These are phyloP conservation scores for Mycena latifolia DNA, from an alignment of 768 basidiomycete genomes.

Conservation along the genomic window DNA sequence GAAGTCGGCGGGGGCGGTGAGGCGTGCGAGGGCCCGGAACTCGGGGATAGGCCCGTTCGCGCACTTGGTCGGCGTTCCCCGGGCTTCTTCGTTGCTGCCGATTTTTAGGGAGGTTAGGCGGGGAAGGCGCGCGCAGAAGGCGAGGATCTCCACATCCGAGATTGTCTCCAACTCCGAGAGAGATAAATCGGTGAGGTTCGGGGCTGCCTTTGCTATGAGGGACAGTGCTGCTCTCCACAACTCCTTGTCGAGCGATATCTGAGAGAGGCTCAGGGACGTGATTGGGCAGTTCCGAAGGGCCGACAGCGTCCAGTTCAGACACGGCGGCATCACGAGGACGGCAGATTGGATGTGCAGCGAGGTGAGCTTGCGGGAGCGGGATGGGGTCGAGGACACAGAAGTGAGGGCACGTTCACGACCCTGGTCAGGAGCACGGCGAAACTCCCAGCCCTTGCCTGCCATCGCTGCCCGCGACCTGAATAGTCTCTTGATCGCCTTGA, in stretches of 20 bases:
- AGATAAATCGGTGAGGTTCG: conserved; percentile 19
- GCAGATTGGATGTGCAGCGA: conserved; percentile 34
- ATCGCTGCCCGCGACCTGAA: not conserved
- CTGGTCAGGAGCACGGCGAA: conserved; percentile 21
- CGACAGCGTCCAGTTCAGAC: conserved; percentile 34
- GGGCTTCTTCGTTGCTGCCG: conserved; percentile 20
- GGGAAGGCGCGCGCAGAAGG: conserved; percentile 28
- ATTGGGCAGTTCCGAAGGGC: conserved; percentile 22
- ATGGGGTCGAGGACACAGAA: not conserved
- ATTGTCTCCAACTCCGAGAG: conserved; percentile 31
- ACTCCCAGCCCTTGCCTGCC: conserved; percentile 23
- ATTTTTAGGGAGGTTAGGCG: conserved; percentile 26
- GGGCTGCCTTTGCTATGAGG: conserved; percentile 29
- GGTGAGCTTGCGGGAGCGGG: conserved; percentile 17
- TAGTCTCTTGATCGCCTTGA: conserved; percentile 17
- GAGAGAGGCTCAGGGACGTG: conserved; percentile 27
- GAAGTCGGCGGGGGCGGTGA: conserved; percentile 32
- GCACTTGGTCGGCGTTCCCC: conserved; percentile 19
- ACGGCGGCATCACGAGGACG: conserved; percentile 31
- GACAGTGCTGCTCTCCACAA: conserved; percentile 24
- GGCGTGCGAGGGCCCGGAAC: conserved; percentile 17
- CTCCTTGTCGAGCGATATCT: conserved; percentile 28
- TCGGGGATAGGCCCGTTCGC: conserved; percentile 15
- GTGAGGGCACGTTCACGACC: conserved; percentile 18
- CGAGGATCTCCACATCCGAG: conserved; percentile 29